These are phyloP conservation scores for Globomyces pollinis-pini DNA, from an alignment of 192 early-diverging fungal genomes.

Conservation along the genomic window DNA sequence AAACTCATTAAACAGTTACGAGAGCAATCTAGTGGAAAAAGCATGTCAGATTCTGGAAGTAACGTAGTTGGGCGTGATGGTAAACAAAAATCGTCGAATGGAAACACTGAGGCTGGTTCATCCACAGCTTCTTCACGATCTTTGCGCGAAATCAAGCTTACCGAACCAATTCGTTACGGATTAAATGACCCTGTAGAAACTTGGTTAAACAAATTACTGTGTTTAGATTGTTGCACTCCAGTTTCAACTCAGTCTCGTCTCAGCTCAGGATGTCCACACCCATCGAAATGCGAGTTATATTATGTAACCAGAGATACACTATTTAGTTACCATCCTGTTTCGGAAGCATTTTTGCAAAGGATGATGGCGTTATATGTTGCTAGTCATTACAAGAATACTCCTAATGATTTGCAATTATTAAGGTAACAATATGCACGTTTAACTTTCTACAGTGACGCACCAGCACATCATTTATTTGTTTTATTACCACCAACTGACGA, in stretches of 20 bases:
- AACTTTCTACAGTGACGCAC: conserved; percentile 67
- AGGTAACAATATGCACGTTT: conserved; percentile 48
- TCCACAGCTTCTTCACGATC: conserved; percentile 38
- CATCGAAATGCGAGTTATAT: conserved; percentile 88
- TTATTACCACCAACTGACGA: conserved; percentile 82
- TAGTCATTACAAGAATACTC: conserved; percentile 98
- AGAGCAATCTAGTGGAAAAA: conserved; percentile 71
- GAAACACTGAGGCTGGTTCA: conserved; percentile 9
- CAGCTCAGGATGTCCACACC: conserved; percentile 74
- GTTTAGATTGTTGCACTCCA: conserved; percentile 66
- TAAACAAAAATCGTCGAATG: conserved; percentile 44
- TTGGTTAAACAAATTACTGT: conserved; percentile 93
- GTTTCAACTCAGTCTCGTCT: conserved; percentile 14
- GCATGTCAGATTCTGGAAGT: background rate
- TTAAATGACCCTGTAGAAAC: conserved; percentile 79
- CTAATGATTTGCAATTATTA: conserved; percentile 95
- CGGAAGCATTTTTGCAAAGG: conserved; percentile 91
- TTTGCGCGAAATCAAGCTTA: conserved; percentile 84
- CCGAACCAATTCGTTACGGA: conserved; percentile 92
- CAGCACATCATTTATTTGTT: conserved; percentile 96
- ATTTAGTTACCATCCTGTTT: conserved; percentile 96
- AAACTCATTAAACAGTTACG: conserved; percentile 93
- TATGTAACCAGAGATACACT: conserved; percentile 96
- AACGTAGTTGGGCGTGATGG: conserved; percentile 49
- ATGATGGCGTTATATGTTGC: conserved; percentile 98